These are phyloP conservation scores for Scedosporium aurantiacum DNA, from an alignment of 2,329 filamentous ascomycete species.

Conservation along the genomic window DNA sequence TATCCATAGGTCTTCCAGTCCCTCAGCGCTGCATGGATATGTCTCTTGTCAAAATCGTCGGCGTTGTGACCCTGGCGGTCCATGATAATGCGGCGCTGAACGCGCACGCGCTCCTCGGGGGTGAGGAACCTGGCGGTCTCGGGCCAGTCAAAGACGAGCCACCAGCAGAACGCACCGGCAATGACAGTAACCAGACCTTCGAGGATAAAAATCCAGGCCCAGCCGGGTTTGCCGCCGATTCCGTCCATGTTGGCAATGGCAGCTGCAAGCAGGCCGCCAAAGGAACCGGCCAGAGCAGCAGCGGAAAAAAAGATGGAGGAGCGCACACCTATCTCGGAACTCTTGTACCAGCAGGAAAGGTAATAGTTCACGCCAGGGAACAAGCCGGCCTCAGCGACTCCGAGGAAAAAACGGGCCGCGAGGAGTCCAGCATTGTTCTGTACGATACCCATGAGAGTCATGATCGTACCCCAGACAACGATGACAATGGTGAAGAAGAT, in stretches of 20 bases:
- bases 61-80: constrained; percentile 69
- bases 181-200: constrained; percentile 61
- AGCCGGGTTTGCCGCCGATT: constrained; percentile 42
- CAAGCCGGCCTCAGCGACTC: constrained; percentile 62
- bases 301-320: constrained; percentile 77
- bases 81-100: constrained; percentile 56
- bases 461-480: constrained; percentile 54
- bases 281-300: constrained; percentile 67
- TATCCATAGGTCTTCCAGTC: constrained; percentile 79
- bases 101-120: constrained; percentile 56
- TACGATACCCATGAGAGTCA: constrained; percentile 60
- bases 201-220: constrained; percentile 58
- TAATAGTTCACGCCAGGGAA: constrained; percentile 74
- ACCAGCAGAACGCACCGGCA: constrained; percentile 58
- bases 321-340: constrained; percentile 68
- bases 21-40: constrained; percentile 59
- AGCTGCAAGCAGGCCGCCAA: constrained; percentile 63
- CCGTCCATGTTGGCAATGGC: constrained; percentile 62
- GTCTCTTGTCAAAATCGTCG: constrained; percentile 63
- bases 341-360: constrained; percentile 73
- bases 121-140: constrained; percentile 64
- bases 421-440: constrained; percentile 53
- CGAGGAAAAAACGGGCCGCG: constrained; percentile 60
- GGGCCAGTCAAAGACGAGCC: constrained; percentile 75
- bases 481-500: constrained; percentile 77